Conservation (phyloP, 768 basidiomycete species). For the Xerocomellus amylosporus region DNA sequence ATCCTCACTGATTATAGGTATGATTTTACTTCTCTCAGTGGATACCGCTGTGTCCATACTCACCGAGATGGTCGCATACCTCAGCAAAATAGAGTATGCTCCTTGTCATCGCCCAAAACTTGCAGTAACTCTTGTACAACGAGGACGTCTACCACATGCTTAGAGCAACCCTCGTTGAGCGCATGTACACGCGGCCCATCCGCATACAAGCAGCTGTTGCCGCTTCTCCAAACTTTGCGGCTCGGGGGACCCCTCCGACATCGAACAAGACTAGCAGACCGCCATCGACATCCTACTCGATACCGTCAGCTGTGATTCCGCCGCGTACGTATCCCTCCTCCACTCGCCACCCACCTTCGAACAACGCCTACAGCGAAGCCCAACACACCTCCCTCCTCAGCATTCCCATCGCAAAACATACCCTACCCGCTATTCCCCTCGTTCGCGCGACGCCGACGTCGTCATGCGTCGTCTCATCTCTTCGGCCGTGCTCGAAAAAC, state of each 20-base stretch:
- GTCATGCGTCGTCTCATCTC: conserved; percentile 71
- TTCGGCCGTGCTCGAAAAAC: conserved; percentile 49
- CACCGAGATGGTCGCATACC: conserved; percentile 71
- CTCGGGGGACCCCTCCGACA: conserved; percentile 60
- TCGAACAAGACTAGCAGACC: conserved; percentile 43
- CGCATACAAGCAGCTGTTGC: conserved; percentile 79
- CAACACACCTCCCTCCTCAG: conserved; percentile 62
- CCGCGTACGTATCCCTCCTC: conserved; percentile 54
- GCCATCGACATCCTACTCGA: conserved; percentile 63
- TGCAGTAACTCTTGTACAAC: conserved; percentile 38
- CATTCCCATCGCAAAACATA: conserved; percentile 45
- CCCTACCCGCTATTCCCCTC: conserved; percentile 65
- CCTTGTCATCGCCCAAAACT: not conserved
- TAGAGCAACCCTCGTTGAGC: conserved; percentile 60
- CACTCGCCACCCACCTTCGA: not conserved
- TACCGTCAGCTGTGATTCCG: conserved; percentile 65
- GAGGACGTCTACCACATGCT: conserved; percentile 71
- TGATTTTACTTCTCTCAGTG: too few relatives aligned
- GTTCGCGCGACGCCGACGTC: conserved; percentile 78
- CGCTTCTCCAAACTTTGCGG: conserved; percentile 67
- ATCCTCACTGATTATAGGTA: too few relatives aligned
- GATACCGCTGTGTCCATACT: conserved; percentile 81
- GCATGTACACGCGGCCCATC: conserved; percentile 51
- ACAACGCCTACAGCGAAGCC: conserved; percentile 61
- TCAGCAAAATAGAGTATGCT: conserved; percentile 83